Base-by-base conservation (phyloP, 164 flowering plant genomes). In the Chimonanthus salicifolius region DNA sequence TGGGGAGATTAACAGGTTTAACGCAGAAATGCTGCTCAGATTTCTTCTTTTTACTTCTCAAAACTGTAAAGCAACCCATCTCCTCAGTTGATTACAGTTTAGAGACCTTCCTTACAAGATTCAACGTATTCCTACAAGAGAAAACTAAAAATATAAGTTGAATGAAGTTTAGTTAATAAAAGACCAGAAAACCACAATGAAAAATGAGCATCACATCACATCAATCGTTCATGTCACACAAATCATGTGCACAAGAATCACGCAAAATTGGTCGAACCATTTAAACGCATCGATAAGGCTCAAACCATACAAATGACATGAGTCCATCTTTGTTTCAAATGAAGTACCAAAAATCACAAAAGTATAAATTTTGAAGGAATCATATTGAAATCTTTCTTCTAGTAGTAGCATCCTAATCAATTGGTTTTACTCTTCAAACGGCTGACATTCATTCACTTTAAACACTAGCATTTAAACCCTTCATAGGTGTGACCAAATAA, bases 51-150 rank as follows among this genome's bases (percentile, higher is more conserved):
- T 85, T 94, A 74, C 87, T 78, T 79, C 85, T 94, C 68, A 88
- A 84, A 4, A 84, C 94, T 13, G 90, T 80, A 81, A 94, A 94
- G 76, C 99, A 94, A 7, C 99, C 98, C 99, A 94, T 92, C 7
- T 69, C 74, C 58, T 65, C 20, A 70, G 50, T 13, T 49, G 58
- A 64, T 81, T 82, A 21, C 16, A 5, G 47, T 49, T 9, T 6
- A 49, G 4, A 3, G 47, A n/a, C n/a, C 18, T 60, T n/a, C 16
- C 3, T 54, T 10, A 64, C 67, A 46, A 47, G 13, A 18, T 49
- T 45, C 64, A 46, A 18, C 46, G 58, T 8, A 63, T 78, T 69
- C 82, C 78, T 81, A 74, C 62, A 64, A 49, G 46, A 69, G 6
- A 75, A 15, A 54, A 4, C 10, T 18, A 43, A 47, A 8, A 54